Conservation (phyloP, 257 asterid species). For the Asclepias syriaca region DNA sequence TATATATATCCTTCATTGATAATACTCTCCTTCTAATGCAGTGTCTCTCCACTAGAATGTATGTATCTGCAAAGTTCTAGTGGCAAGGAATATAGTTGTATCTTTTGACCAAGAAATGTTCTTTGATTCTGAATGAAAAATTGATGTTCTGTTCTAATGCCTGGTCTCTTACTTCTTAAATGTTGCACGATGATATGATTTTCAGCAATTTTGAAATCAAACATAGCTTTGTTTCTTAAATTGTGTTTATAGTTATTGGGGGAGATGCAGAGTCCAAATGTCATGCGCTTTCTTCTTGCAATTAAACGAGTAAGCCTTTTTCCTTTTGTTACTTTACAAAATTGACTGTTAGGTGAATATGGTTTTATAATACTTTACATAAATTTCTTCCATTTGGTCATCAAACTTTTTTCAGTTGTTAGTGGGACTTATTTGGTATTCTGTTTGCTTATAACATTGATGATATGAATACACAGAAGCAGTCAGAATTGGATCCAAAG, state of each 20-base stretch:
- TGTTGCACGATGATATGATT: not conserved
- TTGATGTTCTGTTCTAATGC: not conserved
- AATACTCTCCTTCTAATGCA: not conserved
- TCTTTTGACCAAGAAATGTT: not conserved
- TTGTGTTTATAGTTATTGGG: conserved; percentile 45
- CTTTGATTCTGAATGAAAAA: not conserved
- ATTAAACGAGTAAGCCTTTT: conserved; percentile 40
- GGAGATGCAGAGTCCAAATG: conserved; percentile 64
- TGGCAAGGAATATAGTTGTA: not conserved
- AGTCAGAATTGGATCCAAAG: too few species aligned
- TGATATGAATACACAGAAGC: too few species aligned
- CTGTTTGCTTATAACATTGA: too few species aligned
- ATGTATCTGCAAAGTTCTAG: not conserved
- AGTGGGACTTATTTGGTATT: too few species aligned
- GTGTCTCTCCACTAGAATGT: not conserved
- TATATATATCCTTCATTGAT: not conserved
- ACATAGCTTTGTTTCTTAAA: not conserved
- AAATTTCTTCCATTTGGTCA: too few species aligned
- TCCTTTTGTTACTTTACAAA: not conserved
- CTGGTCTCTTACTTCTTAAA: not conserved
- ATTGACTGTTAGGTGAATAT: not conserved
- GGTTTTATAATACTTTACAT: too few species aligned
- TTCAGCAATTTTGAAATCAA: not conserved
- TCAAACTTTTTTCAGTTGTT: too few species aligned
- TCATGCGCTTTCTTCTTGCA: conserved; percentile 65